Conservation (phyloP, 2,329 filamentous ascomycete species). For the Teratosphaeria destructans region DNA sequence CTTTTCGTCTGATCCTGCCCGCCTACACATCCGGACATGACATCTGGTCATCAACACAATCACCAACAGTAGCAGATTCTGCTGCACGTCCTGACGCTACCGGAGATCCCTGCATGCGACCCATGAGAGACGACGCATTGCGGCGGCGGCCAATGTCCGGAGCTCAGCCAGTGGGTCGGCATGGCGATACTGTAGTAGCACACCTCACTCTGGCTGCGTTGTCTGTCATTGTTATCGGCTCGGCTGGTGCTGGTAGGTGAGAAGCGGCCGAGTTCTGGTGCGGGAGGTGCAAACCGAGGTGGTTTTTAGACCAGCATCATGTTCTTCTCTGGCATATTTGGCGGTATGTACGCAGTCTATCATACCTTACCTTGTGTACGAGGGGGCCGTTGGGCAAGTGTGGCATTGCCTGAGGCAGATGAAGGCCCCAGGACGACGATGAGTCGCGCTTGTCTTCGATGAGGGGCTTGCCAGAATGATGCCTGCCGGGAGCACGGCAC, state of each 20-base stretch:
- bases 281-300: not conserved
- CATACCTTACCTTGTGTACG: not conserved
- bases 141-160: not conserved
- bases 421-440: too few species aligned
- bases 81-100: not conserved
- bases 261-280: not conserved
- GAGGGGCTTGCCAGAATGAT: not conserved
- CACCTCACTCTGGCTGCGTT: not conserved
- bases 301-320: not conserved
- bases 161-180: not conserved
- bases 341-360: not conserved
- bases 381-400: not conserved
- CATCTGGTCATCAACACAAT: not conserved
- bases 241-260: not conserved
- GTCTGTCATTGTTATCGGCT: not conserved
- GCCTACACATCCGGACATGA: not conserved
- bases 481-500: not conserved
- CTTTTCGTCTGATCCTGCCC: not conserved
- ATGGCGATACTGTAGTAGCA: not conserved
- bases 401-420: not conserved
- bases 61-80: not conserved
- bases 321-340: not conserved
- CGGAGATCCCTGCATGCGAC: not conserved
- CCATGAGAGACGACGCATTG: not conserved
- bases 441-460: too few species aligned